Percentiles rank a stretch among this genome's conserved stretches.
Conservation (phyloP, 139 green algal species). For the Micractinium conductrix region DNA sequence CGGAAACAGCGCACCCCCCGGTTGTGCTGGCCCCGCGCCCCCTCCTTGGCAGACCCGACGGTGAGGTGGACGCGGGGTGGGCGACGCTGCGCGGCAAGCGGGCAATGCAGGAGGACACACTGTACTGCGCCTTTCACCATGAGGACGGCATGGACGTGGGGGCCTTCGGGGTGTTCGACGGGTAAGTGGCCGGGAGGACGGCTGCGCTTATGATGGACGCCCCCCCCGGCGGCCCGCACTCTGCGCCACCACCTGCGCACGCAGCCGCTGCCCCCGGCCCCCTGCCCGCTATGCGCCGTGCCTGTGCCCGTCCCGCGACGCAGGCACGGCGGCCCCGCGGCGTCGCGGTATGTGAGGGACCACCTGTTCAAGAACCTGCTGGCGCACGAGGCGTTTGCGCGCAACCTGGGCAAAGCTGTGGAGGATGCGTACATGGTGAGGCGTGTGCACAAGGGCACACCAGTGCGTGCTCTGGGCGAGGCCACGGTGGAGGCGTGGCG, state of each 20-base stretch:
- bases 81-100: conserved; percentile 40
- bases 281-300: neutral
- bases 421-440: conserved; percentile 18
- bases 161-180: conserved; percentile 95
- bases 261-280: neutral
- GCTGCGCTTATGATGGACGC: neutral
- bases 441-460: neutral
- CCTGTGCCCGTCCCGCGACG: neutral
- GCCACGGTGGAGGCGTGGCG: neutral
- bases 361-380: conserved; percentile 91
- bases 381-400: conserved; percentile 71
- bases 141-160: conserved; percentile 58
- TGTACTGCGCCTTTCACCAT: conserved; percentile 34
- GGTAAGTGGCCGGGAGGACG: conserved; percentile 46
- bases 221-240: neutral
- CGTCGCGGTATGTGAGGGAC: conserved; percentile 84
- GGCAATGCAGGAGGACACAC: conserved; percentile 30
- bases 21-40: neutral
- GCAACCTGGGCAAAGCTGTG: conserved; percentile 58
- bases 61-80: conserved; percentile 39
- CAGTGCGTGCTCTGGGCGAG: neutral
- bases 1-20: neutral
- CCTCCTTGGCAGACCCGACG: conserved; percentile 28
- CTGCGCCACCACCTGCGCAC: neutral
- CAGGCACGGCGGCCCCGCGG: conserved; percentile 91